Evolutionary conservation across 2,329 filamentous ascomycete genomes (phyloP).

Genomic region (Neopestalotiopsis rosae): DNA sequence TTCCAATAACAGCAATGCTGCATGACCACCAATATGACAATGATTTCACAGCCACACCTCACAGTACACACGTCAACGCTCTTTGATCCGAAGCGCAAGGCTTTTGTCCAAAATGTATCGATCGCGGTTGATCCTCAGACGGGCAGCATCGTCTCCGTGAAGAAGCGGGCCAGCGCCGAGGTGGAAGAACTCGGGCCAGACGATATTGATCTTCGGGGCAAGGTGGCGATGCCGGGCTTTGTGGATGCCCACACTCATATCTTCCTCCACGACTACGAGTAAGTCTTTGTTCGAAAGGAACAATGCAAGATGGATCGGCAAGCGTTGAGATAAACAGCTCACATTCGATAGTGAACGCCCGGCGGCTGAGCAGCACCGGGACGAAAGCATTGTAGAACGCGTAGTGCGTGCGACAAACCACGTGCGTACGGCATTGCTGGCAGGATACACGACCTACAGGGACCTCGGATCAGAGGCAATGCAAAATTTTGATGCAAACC

Average conservation of each 20-base stretch:
- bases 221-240: conserved; percentile 55
- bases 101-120: conserved; percentile 46
- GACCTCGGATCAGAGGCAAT: conserved; percentile 61
- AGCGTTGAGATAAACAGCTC: neutral
- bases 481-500: conserved; percentile 52
- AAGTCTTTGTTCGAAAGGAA: neutral
- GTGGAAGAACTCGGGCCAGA: neutral
- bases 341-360: conserved; percentile 39
- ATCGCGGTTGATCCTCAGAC: conserved; percentile 44
- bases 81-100: conserved; percentile 51
- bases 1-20: neutral
- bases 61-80: conserved; percentile 51
- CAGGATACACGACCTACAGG: conserved; percentile 64
- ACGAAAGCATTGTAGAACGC: conserved; percentile 63
- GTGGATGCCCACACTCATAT: conserved; percentile 63
- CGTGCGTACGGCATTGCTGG: conserved; percentile 55
- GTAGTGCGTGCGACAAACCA: conserved; percentile 60
- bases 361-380: conserved; percentile 55
- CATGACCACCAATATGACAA: neutral
- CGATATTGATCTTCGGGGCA: conserved; percentile 57
- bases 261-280: conserved; percentile 55
- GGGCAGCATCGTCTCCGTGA: conserved; percentile 46
- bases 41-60: conserved; percentile 20
- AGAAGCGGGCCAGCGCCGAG: conserved; percentile 26
- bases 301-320: neutral